Percentiles rank a stretch among this genome's conserved stretches.
These are phyloP conservation scores for Talaromyces nanjingensis DNA, from an alignment of 495 filamentous ascomycete genomes.

Conservation along the genomic window DNA sequence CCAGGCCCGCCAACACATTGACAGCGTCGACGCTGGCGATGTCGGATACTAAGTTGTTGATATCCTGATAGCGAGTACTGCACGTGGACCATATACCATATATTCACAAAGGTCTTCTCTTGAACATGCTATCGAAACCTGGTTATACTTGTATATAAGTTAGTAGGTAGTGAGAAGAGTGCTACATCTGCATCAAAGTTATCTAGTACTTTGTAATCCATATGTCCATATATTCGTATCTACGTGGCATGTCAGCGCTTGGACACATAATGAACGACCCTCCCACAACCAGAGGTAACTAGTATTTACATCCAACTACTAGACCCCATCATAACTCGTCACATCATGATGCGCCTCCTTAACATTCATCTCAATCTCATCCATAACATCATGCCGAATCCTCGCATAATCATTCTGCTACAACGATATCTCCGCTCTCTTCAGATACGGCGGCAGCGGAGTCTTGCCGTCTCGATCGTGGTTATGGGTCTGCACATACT, in stretches of 20 bases:
- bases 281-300: background rate
- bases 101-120: background rate
- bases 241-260: too few relatives aligned
- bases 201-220: background rate
- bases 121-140: background rate
- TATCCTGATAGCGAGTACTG: background rate
- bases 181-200: background rate
- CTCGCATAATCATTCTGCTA: background rate
- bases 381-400: background rate
- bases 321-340: background rate
- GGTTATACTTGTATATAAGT: background rate
- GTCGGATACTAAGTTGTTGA: conserved; percentile 1
- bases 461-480: background rate
- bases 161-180: background rate
- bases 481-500: background rate
- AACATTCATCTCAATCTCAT: background rate
- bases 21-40: conserved; percentile 13
- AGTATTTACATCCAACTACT: background rate
- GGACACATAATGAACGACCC: background rate
- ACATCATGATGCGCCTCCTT: background rate
- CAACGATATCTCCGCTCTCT: background rate
- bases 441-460: background rate
- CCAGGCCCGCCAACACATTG: conserved; percentile 51
- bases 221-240: background rate
- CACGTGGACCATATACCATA: background rate